Evolutionary conservation across 805 yeast species (phyloP).

Genomic region (Candida saitoana): DNA sequence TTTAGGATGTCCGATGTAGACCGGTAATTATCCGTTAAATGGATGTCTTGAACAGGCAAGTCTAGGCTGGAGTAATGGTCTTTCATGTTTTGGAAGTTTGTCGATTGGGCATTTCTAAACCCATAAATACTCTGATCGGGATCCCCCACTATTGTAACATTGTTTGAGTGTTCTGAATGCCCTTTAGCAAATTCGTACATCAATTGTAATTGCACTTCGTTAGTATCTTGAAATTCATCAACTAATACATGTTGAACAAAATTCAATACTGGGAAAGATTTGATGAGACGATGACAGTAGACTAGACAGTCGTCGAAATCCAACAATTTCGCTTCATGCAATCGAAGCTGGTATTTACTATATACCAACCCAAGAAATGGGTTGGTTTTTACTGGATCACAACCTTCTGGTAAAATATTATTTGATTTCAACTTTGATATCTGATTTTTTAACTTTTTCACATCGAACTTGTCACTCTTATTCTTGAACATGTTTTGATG

Average conservation of each 20-base stretch:
- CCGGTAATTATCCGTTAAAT: slow-evolving; percentile 70
- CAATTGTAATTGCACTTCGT: slow-evolving; percentile 66
- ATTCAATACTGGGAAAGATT: slow-evolving; percentile 42
- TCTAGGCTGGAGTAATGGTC: slow-evolving; percentile 24
- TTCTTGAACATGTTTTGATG: slow-evolving; percentile 3
- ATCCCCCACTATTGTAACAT: slow-evolving; percentile 89
- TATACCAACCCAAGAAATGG: slow-evolving; percentile 36
- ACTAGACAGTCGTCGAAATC: slow-evolving; percentile 82
- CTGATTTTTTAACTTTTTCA: slow-evolving; percentile 35
- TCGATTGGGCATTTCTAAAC: slow-evolving; percentile 73
- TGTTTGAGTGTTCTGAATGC: slow-evolving; percentile 30
- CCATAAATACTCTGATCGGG: slow-evolving; percentile 95
- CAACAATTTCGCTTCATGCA: slow-evolving; percentile 41
- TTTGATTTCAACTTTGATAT: slow-evolving; percentile 57
- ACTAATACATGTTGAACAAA: slow-evolving; percentile 69
- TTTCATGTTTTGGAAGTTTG: slow-evolving; percentile 60
- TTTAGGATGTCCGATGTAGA: slow-evolving; percentile 66
- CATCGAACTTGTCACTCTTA: slow-evolving; percentile 28
- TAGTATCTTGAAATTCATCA: slow-evolving; percentile 95
- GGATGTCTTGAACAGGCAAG: slow-evolving; percentile 26
- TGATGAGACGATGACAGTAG: slow-evolving; percentile 48
- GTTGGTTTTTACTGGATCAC: slow-evolving; percentile 15
- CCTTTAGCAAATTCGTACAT: slow-evolving; percentile 46
- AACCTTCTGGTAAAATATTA: slow-evolving; percentile 44
- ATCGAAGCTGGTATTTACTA: slow-evolving; percentile 46